Evolutionary conservation across 495 filamentous ascomycete species (phyloP).

Genomic region (Podospora australis): DNA sequence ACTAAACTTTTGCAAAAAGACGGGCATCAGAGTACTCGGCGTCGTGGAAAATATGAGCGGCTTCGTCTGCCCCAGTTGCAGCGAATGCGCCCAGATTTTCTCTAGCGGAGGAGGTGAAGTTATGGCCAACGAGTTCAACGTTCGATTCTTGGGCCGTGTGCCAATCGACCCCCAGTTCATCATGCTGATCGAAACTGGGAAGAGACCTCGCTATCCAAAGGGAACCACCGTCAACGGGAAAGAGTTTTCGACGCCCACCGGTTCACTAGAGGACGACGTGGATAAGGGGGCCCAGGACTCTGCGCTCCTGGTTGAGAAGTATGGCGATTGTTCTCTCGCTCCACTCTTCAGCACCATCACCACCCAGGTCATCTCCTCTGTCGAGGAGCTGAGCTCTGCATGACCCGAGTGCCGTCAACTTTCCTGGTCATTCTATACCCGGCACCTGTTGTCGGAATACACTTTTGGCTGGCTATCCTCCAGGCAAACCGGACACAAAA

Average conservation of each 20-base stretch:
- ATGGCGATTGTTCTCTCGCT: constrained; percentile 68
- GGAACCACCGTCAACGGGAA: constrained; percentile 43
- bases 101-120: constrained; percentile 80
- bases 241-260: constrained; percentile 30
- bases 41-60: constrained; percentile 98
- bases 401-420: no score
- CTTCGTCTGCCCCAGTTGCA: constrained; percentile 92
- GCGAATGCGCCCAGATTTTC: constrained; percentile 88
- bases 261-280: neutral
- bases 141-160: constrained; percentile 78
- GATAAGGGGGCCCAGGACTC: constrained; percentile 39
- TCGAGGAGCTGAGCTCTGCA: neutral
- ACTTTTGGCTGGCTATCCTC: no score
- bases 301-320: constrained; percentile 66
- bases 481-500: no score
- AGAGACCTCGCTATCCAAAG: constrained; percentile 42
- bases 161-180: constrained; percentile 75
- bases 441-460: no score
- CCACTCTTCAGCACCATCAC: constrained; percentile 63
- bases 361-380: constrained; percentile 18
- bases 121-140: constrained; percentile 80
- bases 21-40: constrained; percentile 71
- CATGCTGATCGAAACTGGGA: constrained; percentile 48
- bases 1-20: constrained; percentile 90
- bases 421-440: no score